These are phyloP conservation scores for Crithidia acanthocephali DNA, from an alignment of 208 protist species.

Conservation along the genomic window DNA sequence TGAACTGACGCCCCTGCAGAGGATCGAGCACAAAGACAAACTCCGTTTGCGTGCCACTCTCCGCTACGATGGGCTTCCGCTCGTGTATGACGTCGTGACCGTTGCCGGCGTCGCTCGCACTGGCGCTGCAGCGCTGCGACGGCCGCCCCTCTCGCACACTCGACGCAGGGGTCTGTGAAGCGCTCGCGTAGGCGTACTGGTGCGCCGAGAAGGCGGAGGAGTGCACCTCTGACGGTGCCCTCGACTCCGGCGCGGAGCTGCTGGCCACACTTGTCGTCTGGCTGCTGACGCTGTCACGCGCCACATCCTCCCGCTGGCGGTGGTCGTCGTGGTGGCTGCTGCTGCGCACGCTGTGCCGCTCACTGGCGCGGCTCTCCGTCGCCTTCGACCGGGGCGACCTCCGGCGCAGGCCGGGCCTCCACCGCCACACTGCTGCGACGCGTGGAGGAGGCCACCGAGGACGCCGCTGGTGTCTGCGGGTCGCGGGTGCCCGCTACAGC, in stretches of 20 bases:
- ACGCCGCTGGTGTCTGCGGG: neutral
- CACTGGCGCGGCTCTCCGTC: constrained; percentile 1
- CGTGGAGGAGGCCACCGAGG: neutral
- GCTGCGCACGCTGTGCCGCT: constrained; percentile 1
- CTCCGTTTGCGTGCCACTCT: constrained; percentile 25
- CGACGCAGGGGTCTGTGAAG: neutral
- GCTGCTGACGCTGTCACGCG: constrained; percentile 5
- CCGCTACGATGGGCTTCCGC: neutral
- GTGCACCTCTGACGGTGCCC: constrained; percentile 10
- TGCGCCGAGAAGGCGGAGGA: constrained; percentile 1
- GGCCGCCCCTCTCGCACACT: neutral
- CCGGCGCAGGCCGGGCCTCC: neutral
- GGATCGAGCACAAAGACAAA: constrained; percentile 31
- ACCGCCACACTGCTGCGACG: neutral
- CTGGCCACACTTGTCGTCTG: neutral
- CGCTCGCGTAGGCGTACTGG: neutral
- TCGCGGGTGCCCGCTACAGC: too few relatives aligned
- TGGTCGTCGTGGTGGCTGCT: neutral
- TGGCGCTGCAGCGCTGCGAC: neutral
- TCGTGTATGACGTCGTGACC: too few relatives aligned
- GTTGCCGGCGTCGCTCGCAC: neutral
- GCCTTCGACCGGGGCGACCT: neutral
- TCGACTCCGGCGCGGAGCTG: constrained; percentile 4
- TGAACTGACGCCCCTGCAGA: constrained; percentile 21
- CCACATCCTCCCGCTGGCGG: too few relatives aligned